Percentiles rank a stretch among this genome's conserved stretches.
These are phyloP conservation scores for Kwoniella bestiolae DNA, from an alignment of 768 basidiomycete species.

Conservation along the genomic window DNA sequence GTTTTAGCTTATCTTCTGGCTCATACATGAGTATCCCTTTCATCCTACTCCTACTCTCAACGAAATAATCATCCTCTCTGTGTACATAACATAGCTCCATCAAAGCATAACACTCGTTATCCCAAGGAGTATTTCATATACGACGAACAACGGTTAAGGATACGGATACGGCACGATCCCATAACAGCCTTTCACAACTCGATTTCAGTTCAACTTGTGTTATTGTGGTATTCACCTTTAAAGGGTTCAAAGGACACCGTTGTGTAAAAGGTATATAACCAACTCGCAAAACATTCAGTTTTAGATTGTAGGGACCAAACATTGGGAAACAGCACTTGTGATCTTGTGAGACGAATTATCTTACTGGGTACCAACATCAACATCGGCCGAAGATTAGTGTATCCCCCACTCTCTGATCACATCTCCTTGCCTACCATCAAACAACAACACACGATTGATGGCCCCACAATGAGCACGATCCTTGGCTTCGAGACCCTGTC, in stretches of 20 bases:
- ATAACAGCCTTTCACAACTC: background rate
- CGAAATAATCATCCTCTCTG: background rate
- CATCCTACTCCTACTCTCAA: background rate
- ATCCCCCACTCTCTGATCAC: background rate
- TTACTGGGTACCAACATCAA: background rate
- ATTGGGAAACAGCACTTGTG: background rate
- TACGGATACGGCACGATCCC: background rate
- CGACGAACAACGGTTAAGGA: background rate
- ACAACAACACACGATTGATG: background rate
- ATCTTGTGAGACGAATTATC: background rate
- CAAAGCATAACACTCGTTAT: background rate
- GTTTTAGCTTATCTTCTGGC: background rate
- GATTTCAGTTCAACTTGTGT: background rate
- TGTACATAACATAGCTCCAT: background rate
- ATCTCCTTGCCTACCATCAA: background rate
- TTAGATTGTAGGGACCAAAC: too few relatives aligned
- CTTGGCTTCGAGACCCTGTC: background rate
- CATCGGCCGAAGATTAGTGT: background rate
- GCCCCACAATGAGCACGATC: background rate
- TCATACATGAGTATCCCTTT: background rate
- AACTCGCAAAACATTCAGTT: too few relatives aligned
- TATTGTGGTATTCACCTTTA: background rate
- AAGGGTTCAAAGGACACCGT: background rate
- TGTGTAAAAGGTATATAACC: background rate
- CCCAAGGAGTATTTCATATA: background rate